Evolutionary conservation across 768 basidiomycete genomes (phyloP).

Genomic region (Naganishia vaughanmartiniae): DNA sequence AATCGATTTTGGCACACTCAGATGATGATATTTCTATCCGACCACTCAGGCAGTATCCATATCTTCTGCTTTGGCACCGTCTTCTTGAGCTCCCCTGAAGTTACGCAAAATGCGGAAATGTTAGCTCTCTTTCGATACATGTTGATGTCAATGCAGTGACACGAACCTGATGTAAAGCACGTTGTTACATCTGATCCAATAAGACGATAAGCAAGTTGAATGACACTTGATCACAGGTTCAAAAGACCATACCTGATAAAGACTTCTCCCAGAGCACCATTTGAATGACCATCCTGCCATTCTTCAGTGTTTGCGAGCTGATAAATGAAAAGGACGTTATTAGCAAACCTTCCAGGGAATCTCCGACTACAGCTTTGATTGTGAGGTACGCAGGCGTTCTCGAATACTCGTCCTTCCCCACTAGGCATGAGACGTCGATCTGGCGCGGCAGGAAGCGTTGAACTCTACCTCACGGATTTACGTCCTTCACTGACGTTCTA

Average conservation of each 20-base stretch:
- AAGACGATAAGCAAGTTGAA: not conserved
- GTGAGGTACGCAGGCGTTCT: too few species aligned
- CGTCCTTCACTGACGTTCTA: too few species aligned
- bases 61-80: slow-evolving; percentile 15
- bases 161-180: slow-evolving; percentile 71
- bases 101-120: not conserved
- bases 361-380: too few species aligned
- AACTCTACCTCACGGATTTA: too few species aligned
- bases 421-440: too few species aligned
- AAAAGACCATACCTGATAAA: slow-evolving; percentile 80
- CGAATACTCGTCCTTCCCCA: not conserved
- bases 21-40: not conserved
- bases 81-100: slow-evolving; percentile 13
- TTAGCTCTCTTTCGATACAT: too few species aligned
- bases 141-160: not conserved
- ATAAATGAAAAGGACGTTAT: not conserved
- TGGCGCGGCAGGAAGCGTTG: not conserved
- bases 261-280: slow-evolving; percentile 95
- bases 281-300: slow-evolving; percentile 91
- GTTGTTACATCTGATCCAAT: slow-evolving; percentile 62
- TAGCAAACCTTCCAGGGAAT: not conserved
- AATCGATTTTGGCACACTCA: not conserved
- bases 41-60: slow-evolving; percentile 17
- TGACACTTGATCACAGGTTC: too few species aligned
- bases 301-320: slow-evolving; percentile 99